Conservation (phyloP, 805 yeast species). For the Ogataea saltuana region DNA sequence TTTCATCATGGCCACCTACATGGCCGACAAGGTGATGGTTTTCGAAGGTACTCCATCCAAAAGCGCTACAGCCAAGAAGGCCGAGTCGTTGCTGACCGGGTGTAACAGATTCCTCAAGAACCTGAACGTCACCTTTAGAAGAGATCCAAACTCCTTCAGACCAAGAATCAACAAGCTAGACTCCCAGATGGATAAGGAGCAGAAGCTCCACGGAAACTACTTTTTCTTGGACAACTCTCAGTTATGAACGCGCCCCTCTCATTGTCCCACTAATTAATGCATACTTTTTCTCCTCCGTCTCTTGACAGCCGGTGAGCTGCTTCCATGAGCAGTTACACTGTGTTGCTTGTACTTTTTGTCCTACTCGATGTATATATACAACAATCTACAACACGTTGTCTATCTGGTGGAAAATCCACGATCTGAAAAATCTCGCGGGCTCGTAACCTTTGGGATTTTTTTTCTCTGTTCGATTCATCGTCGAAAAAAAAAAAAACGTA, state of each 20-base stretch:
- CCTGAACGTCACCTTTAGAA: slow-evolving; percentile 96
- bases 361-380: slow-evolving; percentile 1
- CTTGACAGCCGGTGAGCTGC: background rate
- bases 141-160: slow-evolving; percentile 97
- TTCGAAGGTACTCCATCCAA: slow-evolving; percentile 94
- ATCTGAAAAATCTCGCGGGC: slow-evolving; percentile 3
- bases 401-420: too few relatives aligned
- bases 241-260: slow-evolving; percentile 24
- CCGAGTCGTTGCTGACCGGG: slow-evolving; percentile 94
- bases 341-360: slow-evolving; percentile 1
- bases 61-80: slow-evolving; percentile 80
- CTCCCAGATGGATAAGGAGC: slow-evolving; percentile 99
- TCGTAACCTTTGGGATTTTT: slow-evolving; percentile 3
- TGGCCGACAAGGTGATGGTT: slow-evolving; percentile 98
- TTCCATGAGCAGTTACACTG: background rate
- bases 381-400: too few relatives aligned
- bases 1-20: slow-evolving; percentile 99
- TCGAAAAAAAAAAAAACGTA: background rate
- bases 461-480: background rate
- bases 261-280: slow-evolving; percentile 1
- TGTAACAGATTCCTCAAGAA: slow-evolving; percentile 96
- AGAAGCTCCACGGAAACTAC: slow-evolving; percentile 87
- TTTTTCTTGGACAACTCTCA: slow-evolving; percentile 83
- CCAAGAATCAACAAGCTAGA: slow-evolving; percentile 98
- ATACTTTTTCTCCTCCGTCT: too few relatives aligned